phyloP scores from a whole-genome alignment of 2,329 filamentous ascomycete genomes.

The Pseudogymnoascus pannorum region DNA sequence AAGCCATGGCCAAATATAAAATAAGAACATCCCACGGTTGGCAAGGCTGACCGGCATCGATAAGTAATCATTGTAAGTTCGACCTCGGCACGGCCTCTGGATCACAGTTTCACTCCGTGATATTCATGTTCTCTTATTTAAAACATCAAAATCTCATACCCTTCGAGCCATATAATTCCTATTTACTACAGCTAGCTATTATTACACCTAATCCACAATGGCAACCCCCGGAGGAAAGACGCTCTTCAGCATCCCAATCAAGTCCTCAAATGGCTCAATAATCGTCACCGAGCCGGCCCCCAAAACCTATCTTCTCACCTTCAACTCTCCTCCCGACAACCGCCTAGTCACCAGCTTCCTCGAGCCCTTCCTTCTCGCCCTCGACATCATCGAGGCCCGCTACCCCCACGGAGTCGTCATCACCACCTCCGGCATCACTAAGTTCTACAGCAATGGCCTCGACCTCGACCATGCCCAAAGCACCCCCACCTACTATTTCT shows the following conservation, averaged over 20 bases:
- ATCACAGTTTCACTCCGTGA: not conserved
- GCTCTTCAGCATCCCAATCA: conserved; percentile 55
- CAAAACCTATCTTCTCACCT: conserved; percentile 63
- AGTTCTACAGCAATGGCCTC: conserved; percentile 81
- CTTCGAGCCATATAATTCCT: not conserved
- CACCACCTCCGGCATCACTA: conserved; percentile 66
- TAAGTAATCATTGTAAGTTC: not conserved
- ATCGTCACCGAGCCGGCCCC: conserved; percentile 53
- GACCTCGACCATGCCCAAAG: conserved; percentile 60
- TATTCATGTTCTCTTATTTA: not conserved
- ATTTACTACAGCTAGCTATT: not conserved
- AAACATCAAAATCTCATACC: not conserved
- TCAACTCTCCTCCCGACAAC: conserved; percentile 67
- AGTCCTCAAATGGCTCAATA: conserved; percentile 47
- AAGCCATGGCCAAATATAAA: not conserved
- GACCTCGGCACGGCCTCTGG: not conserved
- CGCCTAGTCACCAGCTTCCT: conserved; percentile 64
- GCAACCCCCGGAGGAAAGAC: conserved; percentile 20
- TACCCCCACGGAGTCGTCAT: conserved; percentile 66
- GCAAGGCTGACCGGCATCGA: not conserved
- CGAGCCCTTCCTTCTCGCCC: conserved; percentile 57
- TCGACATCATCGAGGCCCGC: conserved; percentile 63
- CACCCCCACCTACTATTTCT: conserved; percentile 54
- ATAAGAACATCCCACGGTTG: too few relatives aligned
- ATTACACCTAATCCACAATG: conserved; percentile 14